A percentile compares a stretch with the other conserved stretches of the same genome.
These are phyloP conservation scores for Hymenoscyphus occultus DNA, from an alignment of 2,329 filamentous ascomycete species.

Conservation along the genomic window DNA sequence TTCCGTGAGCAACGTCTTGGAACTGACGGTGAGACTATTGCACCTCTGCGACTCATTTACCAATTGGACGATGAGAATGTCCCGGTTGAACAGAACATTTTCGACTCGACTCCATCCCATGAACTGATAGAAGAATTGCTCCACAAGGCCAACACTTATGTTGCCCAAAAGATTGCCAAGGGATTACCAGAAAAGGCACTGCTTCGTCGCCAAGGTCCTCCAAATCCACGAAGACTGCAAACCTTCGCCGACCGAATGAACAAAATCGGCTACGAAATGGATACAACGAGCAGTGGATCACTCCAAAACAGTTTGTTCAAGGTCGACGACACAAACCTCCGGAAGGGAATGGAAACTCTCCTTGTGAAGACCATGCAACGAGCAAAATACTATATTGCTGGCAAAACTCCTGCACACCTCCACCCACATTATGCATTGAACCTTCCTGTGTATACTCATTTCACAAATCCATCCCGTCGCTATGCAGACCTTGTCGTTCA, in stretches of 20 bases:
- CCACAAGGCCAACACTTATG: conserved; percentile 86
- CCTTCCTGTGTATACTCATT: conserved; percentile 91
- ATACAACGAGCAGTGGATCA: conserved; percentile 82
- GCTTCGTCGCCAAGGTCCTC: conserved; percentile 79
- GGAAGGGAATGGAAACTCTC: conserved; percentile 97
- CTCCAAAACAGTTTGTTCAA: conserved; percentile 95
- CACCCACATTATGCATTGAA: conserved; percentile 91
- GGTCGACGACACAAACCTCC: conserved; percentile 81
- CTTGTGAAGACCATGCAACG: conserved; percentile 94
- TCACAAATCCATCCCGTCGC: conserved; percentile 90
- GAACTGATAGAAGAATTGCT: conserved; percentile 94
- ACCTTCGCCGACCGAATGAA: conserved; percentile 93
- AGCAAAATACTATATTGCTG: conserved; percentile 88
- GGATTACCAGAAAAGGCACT: conserved; percentile 89
- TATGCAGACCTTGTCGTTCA: conserved; percentile 96
- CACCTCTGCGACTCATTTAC: conserved; percentile 83
- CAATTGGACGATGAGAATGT: conserved; percentile 98
- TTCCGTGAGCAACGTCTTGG: conserved; percentile 87
- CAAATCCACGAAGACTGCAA: conserved; percentile 83
- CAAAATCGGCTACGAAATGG: conserved; percentile 84
- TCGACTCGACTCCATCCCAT: conserved; percentile 82
- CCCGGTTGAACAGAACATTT: conserved; percentile 93
- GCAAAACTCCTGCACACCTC: conserved; percentile 73
- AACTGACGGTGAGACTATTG: conserved; percentile 73
- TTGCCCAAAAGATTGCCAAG: conserved; percentile 77